Evolutionary conservation across 2,329 filamentous ascomycete genomes (phyloP).

Genomic region (Xylaria sp.): DNA sequence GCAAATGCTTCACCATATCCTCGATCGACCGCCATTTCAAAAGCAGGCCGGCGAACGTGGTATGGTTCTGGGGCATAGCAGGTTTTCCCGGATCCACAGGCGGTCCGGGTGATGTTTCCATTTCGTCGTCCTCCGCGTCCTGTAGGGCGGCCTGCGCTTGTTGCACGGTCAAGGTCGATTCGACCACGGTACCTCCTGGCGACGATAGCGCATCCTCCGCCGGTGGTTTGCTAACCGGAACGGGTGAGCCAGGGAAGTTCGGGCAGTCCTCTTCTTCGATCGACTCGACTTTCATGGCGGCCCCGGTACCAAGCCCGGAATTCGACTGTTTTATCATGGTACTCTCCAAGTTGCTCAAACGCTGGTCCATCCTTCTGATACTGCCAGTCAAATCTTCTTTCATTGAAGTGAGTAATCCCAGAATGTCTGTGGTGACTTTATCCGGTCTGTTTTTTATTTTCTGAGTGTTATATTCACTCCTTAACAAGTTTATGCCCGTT

Average conservation of each 20-base stretch:
- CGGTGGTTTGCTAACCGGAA: slow-evolving; percentile 23
- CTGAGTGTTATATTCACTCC: slow-evolving; percentile 3
- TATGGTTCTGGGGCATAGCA: slow-evolving; percentile 82
- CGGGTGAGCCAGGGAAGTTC: slow-evolving; percentile 28
- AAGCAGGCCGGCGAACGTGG: slow-evolving; percentile 86
- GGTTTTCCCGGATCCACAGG: slow-evolving; percentile 61
- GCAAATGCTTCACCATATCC: slow-evolving; percentile 58
- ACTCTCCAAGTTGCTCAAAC: slow-evolving; percentile 44
- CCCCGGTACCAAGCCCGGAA: slow-evolving; percentile 26
- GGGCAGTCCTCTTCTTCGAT: slow-evolving; percentile 38
- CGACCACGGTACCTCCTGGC: slow-evolving; percentile 34
- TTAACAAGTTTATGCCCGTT: background rate
- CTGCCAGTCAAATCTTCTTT: slow-evolving; percentile 42
- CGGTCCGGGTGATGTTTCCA: slow-evolving; percentile 55
- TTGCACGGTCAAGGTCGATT: slow-evolving; percentile 30
- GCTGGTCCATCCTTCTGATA: slow-evolving; percentile 38
- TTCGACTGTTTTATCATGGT: slow-evolving; percentile 31
- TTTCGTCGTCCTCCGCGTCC: slow-evolving; percentile 47
- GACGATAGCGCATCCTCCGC: slow-evolving; percentile 32
- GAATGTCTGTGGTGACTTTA: slow-evolving; percentile 62
- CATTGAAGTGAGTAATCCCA: slow-evolving; percentile 53
- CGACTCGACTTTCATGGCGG: slow-evolving; percentile 36
- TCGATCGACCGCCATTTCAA: slow-evolving; percentile 72
- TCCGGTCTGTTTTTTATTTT: slow-evolving; percentile 49
- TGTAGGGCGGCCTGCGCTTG: slow-evolving; percentile 40